Base-by-base conservation (phyloP, 768 basidiomycete species). In the Russula abietina region DNA sequence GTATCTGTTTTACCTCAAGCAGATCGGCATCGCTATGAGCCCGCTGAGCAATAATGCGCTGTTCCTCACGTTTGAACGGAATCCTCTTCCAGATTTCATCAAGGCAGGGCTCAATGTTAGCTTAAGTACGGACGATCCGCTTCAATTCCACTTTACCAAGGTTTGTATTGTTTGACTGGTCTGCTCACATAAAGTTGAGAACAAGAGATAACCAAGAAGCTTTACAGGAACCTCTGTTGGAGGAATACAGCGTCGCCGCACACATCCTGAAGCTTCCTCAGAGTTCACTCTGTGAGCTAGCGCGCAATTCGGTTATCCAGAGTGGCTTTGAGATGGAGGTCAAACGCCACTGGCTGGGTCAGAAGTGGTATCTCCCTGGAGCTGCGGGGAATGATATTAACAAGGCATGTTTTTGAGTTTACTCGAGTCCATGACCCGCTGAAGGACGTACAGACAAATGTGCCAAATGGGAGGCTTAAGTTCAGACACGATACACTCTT, bases 101-200 rank as follows among this genome's bases (percentile, higher is more conserved):
- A 88, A 92, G 73, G 87, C 88, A 0, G 97, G 97, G 24, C 77
- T 99, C 67, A 98, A 98, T 72, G 93, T 98, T 66, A 94, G 92
- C 72, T 75, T 98, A 74, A 96, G 94, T 67, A 98, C 96, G 1
- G 96, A 98, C 73, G 93, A 94, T 72, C 93, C 92, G 4, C 77
- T 95, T 43, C 96, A 98, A 75, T 97, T 99, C 77, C 96, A 98
- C 76, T 97, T 98, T 75, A 98, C 97, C 33, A 97, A 97, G 81
- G 94, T 88, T 55, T 38, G 80, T 62, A 33, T 4, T 22, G 14
- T 46, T 36, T 4, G 14, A 33, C 33, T 11, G 28, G 30, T 39
- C 41, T 8, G 58, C 52, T 26, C 24, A 14, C 48, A 14, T 45
- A 3, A 22, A 32, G 19, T 32, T 30, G 49, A 33, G 22, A 52